phyloP scores from a whole-genome alignment of 2,329 filamentous ascomycete genomes.

The Periconia digitata region DNA sequence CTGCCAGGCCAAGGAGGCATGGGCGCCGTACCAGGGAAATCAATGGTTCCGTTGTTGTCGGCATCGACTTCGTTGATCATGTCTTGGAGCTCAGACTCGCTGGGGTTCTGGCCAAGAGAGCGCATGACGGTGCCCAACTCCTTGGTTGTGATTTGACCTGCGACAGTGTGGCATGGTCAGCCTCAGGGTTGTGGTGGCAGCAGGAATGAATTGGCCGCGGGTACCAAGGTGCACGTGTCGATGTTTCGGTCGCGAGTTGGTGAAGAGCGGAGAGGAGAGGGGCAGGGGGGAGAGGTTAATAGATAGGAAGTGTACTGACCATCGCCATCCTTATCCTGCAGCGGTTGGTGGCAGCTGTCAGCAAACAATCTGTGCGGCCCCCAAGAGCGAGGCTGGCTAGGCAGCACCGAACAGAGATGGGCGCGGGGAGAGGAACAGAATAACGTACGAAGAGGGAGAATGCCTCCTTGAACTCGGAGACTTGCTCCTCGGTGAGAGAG shows the following conservation, averaged over 20 bases:
- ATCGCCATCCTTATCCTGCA: slow-evolving; percentile 61
- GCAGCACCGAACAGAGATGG: slow-evolving; percentile 20
- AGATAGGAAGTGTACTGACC: slow-evolving; percentile 47
- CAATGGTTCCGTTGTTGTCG: slow-evolving; percentile 66
- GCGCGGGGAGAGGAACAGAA: slow-evolving; percentile 6
- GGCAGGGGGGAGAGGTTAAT: not conserved
- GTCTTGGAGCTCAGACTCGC: slow-evolving; percentile 64
- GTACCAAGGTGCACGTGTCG: not conserved
- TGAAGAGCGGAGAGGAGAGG: not conserved
- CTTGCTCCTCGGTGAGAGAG: slow-evolving; percentile 98
- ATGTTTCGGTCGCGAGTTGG: not conserved
- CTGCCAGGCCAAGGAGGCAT: not conserved
- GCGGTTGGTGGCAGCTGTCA: slow-evolving; percentile 19
- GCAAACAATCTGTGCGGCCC: slow-evolving; percentile 18
- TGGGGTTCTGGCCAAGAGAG: slow-evolving; percentile 64
- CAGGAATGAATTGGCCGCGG: too few relatives aligned
- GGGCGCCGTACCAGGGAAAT: slow-evolving; percentile 57
- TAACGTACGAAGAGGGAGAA: slow-evolving; percentile 98
- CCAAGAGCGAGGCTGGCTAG: slow-evolving; percentile 18
- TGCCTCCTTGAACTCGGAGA: slow-evolving; percentile 99
- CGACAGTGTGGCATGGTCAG: slow-evolving; percentile 25
- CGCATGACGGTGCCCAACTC: slow-evolving; percentile 66
- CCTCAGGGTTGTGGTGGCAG: slow-evolving; percentile 5
- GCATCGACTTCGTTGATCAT: slow-evolving; percentile 69
- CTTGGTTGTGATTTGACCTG: slow-evolving; percentile 65